A percentile compares a stretch with the other conserved stretches of the same genome.
These are phyloP conservation scores for Platanus orientalis DNA, from an alignment of 164 flowering plant species.

Conservation along the genomic window DNA sequence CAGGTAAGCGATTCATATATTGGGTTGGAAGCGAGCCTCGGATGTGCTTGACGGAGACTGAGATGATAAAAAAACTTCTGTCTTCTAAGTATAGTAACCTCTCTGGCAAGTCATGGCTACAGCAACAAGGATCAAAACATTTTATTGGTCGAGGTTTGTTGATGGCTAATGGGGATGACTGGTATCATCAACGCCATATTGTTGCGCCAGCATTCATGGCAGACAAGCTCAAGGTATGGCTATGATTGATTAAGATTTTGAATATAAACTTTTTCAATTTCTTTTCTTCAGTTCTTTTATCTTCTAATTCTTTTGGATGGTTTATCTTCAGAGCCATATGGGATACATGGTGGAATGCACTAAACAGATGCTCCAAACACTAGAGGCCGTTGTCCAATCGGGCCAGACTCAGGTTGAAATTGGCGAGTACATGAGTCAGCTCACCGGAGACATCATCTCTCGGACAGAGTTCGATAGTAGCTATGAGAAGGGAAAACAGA, in stretches of 20 bases:
- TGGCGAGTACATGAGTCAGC: conserved; percentile 56
- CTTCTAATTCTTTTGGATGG: not conserved
- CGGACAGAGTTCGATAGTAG: conserved; percentile 70
- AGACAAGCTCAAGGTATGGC: conserved; percentile 73
- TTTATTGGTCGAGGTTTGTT: conserved; percentile 79
- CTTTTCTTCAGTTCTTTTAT: too few species aligned
- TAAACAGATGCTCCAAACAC: conserved; percentile 41
- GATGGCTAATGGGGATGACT: conserved; percentile 89
- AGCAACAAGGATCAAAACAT: conserved; percentile 69
- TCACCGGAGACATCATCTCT: conserved; percentile 88
- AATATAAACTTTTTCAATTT: too few species aligned
- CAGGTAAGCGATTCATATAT: conserved; percentile 79
- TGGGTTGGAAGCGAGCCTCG: conserved; percentile 92
- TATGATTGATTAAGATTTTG: not conserved
- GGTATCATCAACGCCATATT: conserved; percentile 88
- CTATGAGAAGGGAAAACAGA: conserved; percentile 80
- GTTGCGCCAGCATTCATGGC: conserved; percentile 84
- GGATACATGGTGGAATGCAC: conserved; percentile 90
- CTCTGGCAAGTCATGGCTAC: conserved; percentile 85
- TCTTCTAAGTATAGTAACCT: conserved; percentile 51
- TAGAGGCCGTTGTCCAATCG: conserved; percentile 31
- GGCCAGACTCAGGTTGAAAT: conserved; percentile 73
- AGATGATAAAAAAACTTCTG: conserved; percentile 67
- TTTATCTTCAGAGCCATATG: conserved; percentile 32
- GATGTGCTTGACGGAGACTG: conserved; percentile 73